A percentile compares a stretch with the other conserved stretches of the same genome.
Conservation (phyloP, 1,284 basidiomycete genomes). For the Vanrija sp. region DNA sequence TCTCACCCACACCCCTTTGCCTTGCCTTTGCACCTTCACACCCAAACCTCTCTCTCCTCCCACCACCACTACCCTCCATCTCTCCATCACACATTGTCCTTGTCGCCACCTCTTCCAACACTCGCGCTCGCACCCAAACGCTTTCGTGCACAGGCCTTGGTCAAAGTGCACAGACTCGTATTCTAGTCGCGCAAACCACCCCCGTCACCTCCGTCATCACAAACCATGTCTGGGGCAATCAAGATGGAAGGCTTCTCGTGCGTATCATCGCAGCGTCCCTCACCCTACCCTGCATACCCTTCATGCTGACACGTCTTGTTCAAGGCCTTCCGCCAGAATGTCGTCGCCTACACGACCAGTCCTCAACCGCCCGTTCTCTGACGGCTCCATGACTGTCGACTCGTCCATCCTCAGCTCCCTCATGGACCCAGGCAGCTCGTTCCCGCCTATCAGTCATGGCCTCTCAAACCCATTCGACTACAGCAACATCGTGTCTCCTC, state of each 20-base stretch:
- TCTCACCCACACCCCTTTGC: too few relatives aligned
- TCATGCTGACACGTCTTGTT: not conserved
- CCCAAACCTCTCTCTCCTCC: too few relatives aligned
- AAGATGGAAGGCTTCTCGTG: constrained; percentile 37
- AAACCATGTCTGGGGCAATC: constrained; percentile 21
- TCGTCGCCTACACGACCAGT: constrained; percentile 19
- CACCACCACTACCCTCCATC: too few relatives aligned
- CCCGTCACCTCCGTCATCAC: too few relatives aligned
- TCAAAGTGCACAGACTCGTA: too few relatives aligned
- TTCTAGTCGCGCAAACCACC: too few relatives aligned
- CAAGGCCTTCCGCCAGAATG: not conserved
- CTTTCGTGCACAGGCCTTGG: too few relatives aligned
- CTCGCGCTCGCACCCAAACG: too few relatives aligned
- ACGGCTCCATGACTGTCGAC: constrained; percentile 42
- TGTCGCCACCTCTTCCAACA: too few relatives aligned
- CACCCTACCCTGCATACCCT: not conserved
- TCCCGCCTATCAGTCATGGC: constrained; percentile 2
- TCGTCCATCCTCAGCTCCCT: constrained; percentile 36
- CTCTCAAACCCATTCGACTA: constrained; percentile 28
- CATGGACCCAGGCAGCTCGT: constrained; percentile 19
- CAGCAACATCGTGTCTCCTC: constrained; percentile 28
- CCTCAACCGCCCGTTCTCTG: constrained; percentile 39
- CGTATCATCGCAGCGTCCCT: not conserved
- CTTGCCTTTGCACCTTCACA: too few relatives aligned
- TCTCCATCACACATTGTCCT: too few relatives aligned